Conservation (phyloP, 371 early-diverging fungal genomes). For the Circinella umbellata region DNA sequence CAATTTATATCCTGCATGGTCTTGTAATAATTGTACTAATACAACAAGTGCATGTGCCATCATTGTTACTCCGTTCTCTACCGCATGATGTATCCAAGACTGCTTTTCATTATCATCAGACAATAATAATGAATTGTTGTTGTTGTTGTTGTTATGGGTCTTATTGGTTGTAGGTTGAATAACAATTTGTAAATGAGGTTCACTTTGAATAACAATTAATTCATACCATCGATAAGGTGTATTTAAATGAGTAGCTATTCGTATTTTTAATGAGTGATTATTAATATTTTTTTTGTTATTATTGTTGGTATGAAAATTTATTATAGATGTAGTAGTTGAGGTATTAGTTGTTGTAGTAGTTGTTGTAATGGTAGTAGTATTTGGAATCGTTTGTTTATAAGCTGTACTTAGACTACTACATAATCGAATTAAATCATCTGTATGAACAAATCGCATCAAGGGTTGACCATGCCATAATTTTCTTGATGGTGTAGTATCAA, state of each 20-base stretch:
- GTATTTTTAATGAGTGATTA: neutral
- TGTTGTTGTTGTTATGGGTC: neutral
- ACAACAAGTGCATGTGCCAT: constrained; percentile 14
- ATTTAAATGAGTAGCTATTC: neutral
- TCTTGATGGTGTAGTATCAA: constrained; percentile 12
- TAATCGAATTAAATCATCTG: constrained; percentile 22
- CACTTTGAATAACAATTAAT: constrained; percentile 3
- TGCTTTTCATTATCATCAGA: constrained; percentile 1
- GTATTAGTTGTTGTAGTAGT: too few species aligned
- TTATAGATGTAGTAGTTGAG: neutral
- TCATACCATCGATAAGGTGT: constrained; percentile 12
- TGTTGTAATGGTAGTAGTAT: too few species aligned
- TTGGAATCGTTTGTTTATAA: constrained; percentile 17
- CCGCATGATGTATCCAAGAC: constrained; percentile 8
- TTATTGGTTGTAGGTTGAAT: neutral
- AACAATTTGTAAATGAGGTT: constrained; percentile 4
- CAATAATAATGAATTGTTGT: too few species aligned
- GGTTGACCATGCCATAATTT: constrained; percentile 18
- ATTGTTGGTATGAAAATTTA: too few species aligned
- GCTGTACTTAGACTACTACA: constrained; percentile 24
- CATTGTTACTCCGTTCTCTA: constrained; percentile 6
- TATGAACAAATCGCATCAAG: constrained; percentile 30
- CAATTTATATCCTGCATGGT: constrained; percentile 12
- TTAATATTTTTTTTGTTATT: too few species aligned
- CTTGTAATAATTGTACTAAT: constrained; percentile 12